Conservation (phyloP, 305 asterid genomes). For the Solanum hybrid region DNA sequence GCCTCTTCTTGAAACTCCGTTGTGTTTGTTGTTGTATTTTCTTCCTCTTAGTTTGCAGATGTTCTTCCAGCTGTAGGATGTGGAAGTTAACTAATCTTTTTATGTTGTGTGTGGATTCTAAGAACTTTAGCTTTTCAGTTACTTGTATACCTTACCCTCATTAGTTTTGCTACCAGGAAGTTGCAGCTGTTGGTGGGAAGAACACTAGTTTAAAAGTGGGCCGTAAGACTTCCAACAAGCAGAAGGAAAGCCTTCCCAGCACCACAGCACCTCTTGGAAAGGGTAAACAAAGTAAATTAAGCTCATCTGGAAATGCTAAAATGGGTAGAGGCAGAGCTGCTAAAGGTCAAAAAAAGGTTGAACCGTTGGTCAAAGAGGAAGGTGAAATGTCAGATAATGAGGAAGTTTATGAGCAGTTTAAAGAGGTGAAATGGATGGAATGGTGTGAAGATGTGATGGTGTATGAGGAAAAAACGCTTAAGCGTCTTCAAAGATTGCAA, state of each 20-base stretch:
- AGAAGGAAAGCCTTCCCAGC: constrained; percentile 40
- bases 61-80: constrained; percentile 1
- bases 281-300: constrained; percentile 50
- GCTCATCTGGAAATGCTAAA: constrained; percentile 45
- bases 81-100: not conserved
- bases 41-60: not conserved
- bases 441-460: constrained; percentile 98
- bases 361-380: constrained; percentile 91
- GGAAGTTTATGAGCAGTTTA: constrained; percentile 92
- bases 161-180: constrained; percentile 53
- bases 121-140: constrained; percentile 7
- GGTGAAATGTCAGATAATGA: constrained; percentile 98
- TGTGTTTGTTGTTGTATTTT: not conserved
- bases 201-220: constrained; percentile 44
- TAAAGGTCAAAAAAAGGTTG: constrained; percentile 63
- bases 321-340: constrained; percentile 38
- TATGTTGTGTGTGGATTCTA: not conserved
- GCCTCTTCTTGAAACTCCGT: not conserved
- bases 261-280: constrained; percentile 31
- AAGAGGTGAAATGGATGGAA: constrained; percentile 98
- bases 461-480: constrained; percentile 70
- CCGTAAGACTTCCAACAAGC: constrained; percentile 69
- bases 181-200: constrained; percentile 75
- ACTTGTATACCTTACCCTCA: constrained; percentile 5
- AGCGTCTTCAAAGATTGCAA: constrained; percentile 86